Evolutionary conservation across 192 early-diverging fungal species (phyloP).

Genomic region (Backusella australiensis): DNA sequence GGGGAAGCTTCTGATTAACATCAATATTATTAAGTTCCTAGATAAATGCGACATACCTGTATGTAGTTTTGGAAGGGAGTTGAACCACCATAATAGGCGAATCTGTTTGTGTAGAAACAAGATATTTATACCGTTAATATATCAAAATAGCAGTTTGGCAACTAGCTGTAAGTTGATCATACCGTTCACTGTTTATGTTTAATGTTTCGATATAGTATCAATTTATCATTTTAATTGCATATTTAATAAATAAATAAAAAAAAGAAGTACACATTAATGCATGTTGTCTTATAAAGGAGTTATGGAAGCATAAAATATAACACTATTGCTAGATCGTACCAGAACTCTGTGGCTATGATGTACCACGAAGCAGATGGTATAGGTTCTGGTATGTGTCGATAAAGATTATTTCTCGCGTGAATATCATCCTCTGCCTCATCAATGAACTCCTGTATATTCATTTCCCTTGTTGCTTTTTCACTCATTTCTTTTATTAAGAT

Average conservation of each 20-base stretch:
- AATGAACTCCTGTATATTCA: neutral
- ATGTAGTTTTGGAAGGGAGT: slow-evolving; percentile 65
- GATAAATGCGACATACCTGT: slow-evolving; percentile 7
- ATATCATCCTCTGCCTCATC: neutral
- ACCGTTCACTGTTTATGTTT: slow-evolving; percentile 14
- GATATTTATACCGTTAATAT: neutral
- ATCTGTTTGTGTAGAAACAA: slow-evolving; percentile 22
- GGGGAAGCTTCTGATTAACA: too few relatives aligned
- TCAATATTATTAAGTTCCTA: neutral
- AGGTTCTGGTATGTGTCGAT: slow-evolving; percentile 45
- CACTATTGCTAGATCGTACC: slow-evolving; percentile 29
- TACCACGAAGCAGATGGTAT: slow-evolving; percentile 53
- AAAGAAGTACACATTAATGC: neutral
- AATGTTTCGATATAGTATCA: neutral
- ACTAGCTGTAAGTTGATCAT: neutral
- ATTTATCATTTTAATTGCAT: neutral
- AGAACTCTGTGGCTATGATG: slow-evolving; percentile 58
- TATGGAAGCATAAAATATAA: neutral
- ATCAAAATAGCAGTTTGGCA: neutral
- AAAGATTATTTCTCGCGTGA: neutral
- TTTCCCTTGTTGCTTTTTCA: neutral
- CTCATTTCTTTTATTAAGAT: neutral
- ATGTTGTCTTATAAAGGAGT: neutral
- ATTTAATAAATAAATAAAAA: neutral
- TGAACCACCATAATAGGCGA: slow-evolving; percentile 61